These are phyloP conservation scores for Apiospora arundinis DNA, from an alignment of 2,329 filamentous ascomycete species.

Conservation along the genomic window DNA sequence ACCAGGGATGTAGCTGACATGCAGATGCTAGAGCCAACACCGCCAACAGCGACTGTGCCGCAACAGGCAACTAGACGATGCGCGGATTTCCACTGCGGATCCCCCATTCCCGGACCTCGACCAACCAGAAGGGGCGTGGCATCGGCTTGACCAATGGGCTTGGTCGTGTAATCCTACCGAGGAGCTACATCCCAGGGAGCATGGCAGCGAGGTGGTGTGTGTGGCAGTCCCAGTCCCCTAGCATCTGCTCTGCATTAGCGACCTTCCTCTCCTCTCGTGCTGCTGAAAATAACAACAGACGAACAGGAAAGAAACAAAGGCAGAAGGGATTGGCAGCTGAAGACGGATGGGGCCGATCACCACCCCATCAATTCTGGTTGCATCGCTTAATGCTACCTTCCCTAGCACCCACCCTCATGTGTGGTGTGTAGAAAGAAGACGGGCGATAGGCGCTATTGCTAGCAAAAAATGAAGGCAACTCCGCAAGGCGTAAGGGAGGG, in stretches of 20 bases:
- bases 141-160: not conserved
- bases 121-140: not conserved
- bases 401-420: not conserved
- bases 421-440: not conserved
- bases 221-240: conserved; percentile 1
- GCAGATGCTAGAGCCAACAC: conserved; percentile 14
- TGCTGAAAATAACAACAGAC: not conserved
- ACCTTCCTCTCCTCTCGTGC: not conserved
- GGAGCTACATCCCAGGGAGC: not conserved
- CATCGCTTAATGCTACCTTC: not conserved
- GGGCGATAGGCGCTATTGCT: not conserved
- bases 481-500: not conserved
- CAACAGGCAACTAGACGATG: not conserved
- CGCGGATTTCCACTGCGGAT: not conserved
- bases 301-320: not conserved
- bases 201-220: conserved; percentile 6
- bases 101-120: not conserved
- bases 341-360: conserved; percentile 2
- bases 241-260: not conserved
- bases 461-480: not conserved
- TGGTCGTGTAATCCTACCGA: not conserved
- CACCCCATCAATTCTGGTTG: not conserved
- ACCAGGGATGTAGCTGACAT: conserved; percentile 14
- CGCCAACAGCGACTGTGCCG: not conserved
- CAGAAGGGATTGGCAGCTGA: not conserved